Conservation (phyloP, 257 asterid species). For the Solanum bulbocastanum region DNA sequence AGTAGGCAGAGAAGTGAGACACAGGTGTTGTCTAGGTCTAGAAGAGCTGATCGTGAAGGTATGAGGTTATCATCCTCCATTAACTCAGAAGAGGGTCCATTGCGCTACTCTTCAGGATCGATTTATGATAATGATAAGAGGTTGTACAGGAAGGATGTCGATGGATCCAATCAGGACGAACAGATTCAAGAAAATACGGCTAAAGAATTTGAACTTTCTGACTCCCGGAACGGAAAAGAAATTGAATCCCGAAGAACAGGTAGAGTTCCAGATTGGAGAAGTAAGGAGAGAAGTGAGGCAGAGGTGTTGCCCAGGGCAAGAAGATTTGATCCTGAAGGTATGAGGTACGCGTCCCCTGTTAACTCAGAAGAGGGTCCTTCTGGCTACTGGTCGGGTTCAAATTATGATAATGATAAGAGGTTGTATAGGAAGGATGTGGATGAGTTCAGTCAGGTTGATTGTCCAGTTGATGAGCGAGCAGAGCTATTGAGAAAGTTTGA, state of each 20-base stretch:
- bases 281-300: conserved; percentile 11
- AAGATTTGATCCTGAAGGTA: conserved; percentile 15
- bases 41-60: conserved; percentile 14
- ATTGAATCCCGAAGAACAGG: conserved; percentile 8
- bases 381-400: conserved; percentile 14
- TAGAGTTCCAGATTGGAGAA: conserved; percentile 10
- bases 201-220: conserved; percentile 8
- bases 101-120: background rate
- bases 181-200: background rate
- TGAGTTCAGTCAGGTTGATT: conserved; percentile 23
- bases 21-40: conserved; percentile 15
- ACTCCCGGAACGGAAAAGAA: background rate
- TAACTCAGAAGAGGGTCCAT: background rate
- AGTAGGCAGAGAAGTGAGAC: conserved; percentile 6
- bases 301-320: conserved; percentile 13
- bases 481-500: conserved; percentile 64
- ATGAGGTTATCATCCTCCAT: background rate
- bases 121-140: background rate
- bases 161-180: background rate
- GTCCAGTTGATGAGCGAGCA: conserved; percentile 38
- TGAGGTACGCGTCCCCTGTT: conserved; percentile 8
- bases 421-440: conserved; percentile 13
- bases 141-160: background rate
- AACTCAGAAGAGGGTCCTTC: conserved; percentile 27
- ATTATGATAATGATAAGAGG: conserved; percentile 22